A percentile compares a stretch with the other conserved stretches of the same genome.
These are phyloP conservation scores for Pisolithus orientalis DNA, from an alignment of 768 basidiomycete genomes.

Conservation along the genomic window DNA sequence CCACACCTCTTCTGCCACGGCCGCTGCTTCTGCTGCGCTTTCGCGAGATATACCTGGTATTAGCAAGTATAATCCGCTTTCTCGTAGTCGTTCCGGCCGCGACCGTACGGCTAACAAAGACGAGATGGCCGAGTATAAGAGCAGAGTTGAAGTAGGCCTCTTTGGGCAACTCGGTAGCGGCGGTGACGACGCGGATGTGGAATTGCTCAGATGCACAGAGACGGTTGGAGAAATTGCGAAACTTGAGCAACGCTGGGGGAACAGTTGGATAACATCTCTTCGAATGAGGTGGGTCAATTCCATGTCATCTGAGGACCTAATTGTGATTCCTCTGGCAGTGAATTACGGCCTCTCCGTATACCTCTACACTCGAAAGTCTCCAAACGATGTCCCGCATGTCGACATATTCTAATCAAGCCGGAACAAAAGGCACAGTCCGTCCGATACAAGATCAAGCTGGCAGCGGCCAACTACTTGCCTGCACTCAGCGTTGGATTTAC, in stretches of 20 bases:
- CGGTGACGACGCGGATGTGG: slow-evolving; percentile 63
- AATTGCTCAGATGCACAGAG: slow-evolving; percentile 62
- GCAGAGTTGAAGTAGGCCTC: slow-evolving; percentile 57
- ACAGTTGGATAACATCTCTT: slow-evolving; percentile 68
- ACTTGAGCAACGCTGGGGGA: slow-evolving; percentile 75
- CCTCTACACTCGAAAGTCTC: slow-evolving; percentile 91
- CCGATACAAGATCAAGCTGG: slow-evolving; percentile 95
- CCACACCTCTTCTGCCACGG: slow-evolving; percentile 78
- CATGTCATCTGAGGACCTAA: not conserved
- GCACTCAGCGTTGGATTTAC: slow-evolving; percentile 71
- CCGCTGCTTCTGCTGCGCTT: slow-evolving; percentile 84
- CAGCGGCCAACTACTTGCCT: slow-evolving; percentile 92
- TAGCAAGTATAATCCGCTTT: slow-evolving; percentile 65
- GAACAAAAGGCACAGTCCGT: slow-evolving; percentile 95
- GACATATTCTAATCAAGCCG: slow-evolving; percentile 96
- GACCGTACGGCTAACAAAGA: slow-evolving; percentile 67
- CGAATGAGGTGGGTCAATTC: slow-evolving; percentile 47
- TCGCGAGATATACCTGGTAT: slow-evolving; percentile 84
- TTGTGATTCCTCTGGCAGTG: slow-evolving; percentile 37
- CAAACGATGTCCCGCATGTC: slow-evolving; percentile 90
- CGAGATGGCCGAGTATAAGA: slow-evolving; percentile 73
- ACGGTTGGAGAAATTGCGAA: slow-evolving; percentile 55
- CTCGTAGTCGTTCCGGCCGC: slow-evolving; percentile 41
- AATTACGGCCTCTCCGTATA: slow-evolving; percentile 83
- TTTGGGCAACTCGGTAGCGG: slow-evolving; percentile 49